Evolutionary conservation across 805 yeast species (phyloP).

Genomic region (Pichia insulana): DNA sequence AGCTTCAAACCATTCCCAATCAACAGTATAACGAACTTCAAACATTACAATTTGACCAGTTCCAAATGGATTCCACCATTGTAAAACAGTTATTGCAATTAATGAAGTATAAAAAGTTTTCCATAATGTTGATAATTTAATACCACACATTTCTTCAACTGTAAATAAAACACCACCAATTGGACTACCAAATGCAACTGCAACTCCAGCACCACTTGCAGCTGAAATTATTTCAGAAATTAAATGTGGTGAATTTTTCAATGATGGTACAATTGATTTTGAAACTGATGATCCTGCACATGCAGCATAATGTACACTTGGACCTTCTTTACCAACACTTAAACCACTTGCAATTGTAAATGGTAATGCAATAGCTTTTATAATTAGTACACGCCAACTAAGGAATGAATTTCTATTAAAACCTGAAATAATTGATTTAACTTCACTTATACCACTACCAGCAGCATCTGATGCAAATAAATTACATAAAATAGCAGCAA

Average conservation of each 20-base stretch:
- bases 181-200: conserved; percentile 96
- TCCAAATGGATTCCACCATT: conserved; percentile 82
- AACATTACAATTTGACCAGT: conserved; percentile 92
- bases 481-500: conserved; percentile 63
- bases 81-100: conserved; percentile 74
- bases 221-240: conserved; percentile 67
- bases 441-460: conserved; percentile 96
- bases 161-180: conserved; percentile 94
- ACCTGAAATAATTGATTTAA: conserved; percentile 89
- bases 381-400: conserved; percentile 57
- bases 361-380: conserved; percentile 78
- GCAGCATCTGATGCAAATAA: conserved; percentile 82
- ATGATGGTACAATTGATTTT: conserved; percentile 35
- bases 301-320: conserved; percentile 95
- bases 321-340: conserved; percentile 96
- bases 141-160: conserved; percentile 78
- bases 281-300: conserved; percentile 87
- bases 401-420: conserved; percentile 72
- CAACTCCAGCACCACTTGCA: conserved; percentile 96
- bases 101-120: conserved; percentile 85
- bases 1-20: conserved; percentile 82
- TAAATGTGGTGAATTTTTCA: conserved; percentile 36
- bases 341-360: conserved; percentile 88
- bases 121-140: conserved; percentile 77
- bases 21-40: conserved; percentile 77